Conservation (phyloP, 1,284 basidiomycete species). For the Mycena citricolor region DNA sequence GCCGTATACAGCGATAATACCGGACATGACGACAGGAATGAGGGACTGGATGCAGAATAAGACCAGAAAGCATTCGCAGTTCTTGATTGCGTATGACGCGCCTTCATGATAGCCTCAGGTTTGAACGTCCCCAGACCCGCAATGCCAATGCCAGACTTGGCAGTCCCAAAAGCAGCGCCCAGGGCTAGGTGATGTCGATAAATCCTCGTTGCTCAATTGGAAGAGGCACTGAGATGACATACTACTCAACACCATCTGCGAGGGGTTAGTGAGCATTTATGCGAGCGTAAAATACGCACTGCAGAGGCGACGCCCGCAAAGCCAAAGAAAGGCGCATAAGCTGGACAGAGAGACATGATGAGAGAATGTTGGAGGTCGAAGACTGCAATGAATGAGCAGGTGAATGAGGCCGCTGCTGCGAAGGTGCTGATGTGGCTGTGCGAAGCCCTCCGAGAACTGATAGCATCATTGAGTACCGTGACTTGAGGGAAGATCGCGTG, state of each 20-base stretch:
- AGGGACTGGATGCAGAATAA: constrained; percentile 69
- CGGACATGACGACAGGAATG: constrained; percentile 90
- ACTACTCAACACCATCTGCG: constrained; percentile 88
- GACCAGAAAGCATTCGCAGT: too few relatives aligned
- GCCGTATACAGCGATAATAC: constrained; percentile 80
- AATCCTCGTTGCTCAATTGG: background rate
- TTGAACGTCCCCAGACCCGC: constrained; percentile 92
- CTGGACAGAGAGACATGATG: constrained; percentile 67
- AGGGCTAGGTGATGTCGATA: constrained; percentile 52
- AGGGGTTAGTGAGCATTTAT: constrained; percentile 11
- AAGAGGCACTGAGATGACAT: constrained; percentile 11
- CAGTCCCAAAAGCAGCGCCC: constrained; percentile 95
- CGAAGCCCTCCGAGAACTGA: too few relatives aligned
- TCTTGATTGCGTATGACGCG: constrained; percentile 40
- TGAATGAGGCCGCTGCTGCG: too few relatives aligned
- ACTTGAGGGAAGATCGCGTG: too few relatives aligned
- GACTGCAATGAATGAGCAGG: too few relatives aligned
- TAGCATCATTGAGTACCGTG: too few relatives aligned
- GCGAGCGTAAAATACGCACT: constrained; percentile 44
- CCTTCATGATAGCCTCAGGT: constrained; percentile 98
- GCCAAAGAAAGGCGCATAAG: constrained; percentile 84
- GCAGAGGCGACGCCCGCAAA: constrained; percentile 82
- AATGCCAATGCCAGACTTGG: constrained; percentile 98
- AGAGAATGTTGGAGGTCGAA: too few relatives aligned
- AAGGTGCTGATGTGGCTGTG: too few relatives aligned